Evolutionary conservation across 2,329 filamentous ascomycete species (phyloP), one percentile per base, ranked within the genome.

Genomic region (Penicillium brasilianum): DNA sequence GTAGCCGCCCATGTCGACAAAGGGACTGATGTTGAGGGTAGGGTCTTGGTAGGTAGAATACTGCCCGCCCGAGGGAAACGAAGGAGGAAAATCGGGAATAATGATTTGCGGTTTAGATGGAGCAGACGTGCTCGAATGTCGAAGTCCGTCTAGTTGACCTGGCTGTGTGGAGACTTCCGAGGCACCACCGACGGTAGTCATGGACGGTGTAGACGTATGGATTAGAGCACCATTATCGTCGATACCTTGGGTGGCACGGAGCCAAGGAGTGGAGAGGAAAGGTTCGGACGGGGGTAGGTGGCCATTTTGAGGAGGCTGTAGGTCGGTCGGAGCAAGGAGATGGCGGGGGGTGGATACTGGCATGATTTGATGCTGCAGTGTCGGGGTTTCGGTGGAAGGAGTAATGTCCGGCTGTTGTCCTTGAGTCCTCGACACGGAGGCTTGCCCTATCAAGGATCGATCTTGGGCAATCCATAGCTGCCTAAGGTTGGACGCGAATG

Each of bases 1-100:
- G 32, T 74, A 73, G 22, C 68, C 65, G 30, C 75, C 71, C 30
- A 76, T 71, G 16, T 75, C 70, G 37, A 73, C 69, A 30, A 75
- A 71, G 0, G 71, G 55, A 9, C 66, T 62, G 6, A 73, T 63
- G 13, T 66, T 66, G 10, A 75, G 55, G 14, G 69, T 70, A n/a
- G 68, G 62, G 13, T 74, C 74, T 41, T 64, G 69, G 57, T 72
- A 75, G 56, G 16, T 65, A 70, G 50, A 28, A 53, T 75, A 76
- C 50, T 71, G 74, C 28, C 60, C 54, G 6, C 61, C 57, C 2
- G 69, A 52, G 9, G 67, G 66, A 28, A 72, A 73, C 13, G 67
- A 60, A 4, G 70, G 64, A 4, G 67, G 51, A 22, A 74, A 49
- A 18, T 72, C 69, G 30, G 70, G 56, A 13, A 71, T 55, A 50